These are phyloP conservation scores for Xylaria acuta DNA, from an alignment of 495 filamentous ascomycete species.

Conservation along the genomic window DNA sequence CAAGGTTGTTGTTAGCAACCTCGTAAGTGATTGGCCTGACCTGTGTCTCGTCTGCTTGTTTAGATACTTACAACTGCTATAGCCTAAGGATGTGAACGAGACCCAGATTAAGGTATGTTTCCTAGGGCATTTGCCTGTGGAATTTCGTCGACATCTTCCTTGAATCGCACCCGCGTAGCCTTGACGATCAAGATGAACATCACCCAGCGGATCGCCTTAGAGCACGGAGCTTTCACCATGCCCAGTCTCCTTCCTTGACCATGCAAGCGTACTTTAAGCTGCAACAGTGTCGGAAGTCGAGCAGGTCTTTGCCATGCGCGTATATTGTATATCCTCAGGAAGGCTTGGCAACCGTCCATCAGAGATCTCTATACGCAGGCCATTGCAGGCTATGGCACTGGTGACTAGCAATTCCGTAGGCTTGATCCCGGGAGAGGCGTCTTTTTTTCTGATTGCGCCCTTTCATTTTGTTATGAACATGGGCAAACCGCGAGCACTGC, in stretches of 20 bases:
- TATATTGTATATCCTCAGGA: conserved; percentile 44
- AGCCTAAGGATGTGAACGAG: conserved; percentile 96
- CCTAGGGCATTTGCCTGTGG: conserved; percentile 62
- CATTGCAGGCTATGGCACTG: conserved; percentile 30
- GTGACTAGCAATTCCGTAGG: conserved; percentile 36
- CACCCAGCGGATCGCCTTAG: conserved; percentile 43
- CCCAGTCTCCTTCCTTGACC: conserved; percentile 48
- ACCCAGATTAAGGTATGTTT: conserved; percentile 99
- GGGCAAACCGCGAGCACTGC: conserved; percentile 68
- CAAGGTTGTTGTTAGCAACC: conserved; percentile 97
- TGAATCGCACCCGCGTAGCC: conserved; percentile 47
- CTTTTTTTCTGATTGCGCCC: conserved; percentile 35
- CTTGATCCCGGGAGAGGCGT: conserved; percentile 34
- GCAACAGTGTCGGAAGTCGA: conserved; percentile 51
- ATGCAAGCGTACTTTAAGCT: conserved; percentile 36
- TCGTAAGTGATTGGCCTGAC: conserved; percentile 68
- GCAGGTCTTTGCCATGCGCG: conserved; percentile 49
- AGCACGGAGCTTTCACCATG: conserved; percentile 40
- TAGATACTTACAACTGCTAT: conserved; percentile 54
- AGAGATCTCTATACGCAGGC: conserved; percentile 34
- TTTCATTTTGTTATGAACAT: conserved; percentile 32
- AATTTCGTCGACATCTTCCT: conserved; percentile 60
- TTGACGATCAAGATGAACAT: conserved; percentile 48
- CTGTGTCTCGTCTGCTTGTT: background rate
- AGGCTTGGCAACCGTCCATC: conserved; percentile 61